A percentile compares a stretch with the other conserved stretches of the same genome.
phyloP scores from a whole-genome alignment of 331 rosid genomes.

The Acacia pycnantha region DNA sequence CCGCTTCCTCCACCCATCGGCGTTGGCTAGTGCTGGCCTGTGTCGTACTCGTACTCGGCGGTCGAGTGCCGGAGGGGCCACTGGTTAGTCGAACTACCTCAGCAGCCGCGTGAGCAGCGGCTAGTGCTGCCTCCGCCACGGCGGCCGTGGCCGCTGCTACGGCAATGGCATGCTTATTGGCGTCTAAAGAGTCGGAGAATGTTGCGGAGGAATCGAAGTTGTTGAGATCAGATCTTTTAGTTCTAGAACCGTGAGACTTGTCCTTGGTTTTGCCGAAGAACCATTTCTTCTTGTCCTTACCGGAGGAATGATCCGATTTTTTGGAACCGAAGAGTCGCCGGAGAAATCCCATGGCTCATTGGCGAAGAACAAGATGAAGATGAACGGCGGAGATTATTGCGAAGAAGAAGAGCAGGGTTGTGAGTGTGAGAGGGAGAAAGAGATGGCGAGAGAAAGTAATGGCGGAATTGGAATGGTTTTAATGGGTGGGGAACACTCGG shows the following conservation, averaged over 20 bases:
- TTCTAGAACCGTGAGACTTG: conserved; percentile 3
- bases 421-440: neutral
- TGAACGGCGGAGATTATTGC: neutral
- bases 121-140: conserved; percentile 75
- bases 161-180: conserved; percentile 76
- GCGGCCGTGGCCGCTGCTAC: conserved; percentile 83
- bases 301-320: conserved; percentile 18
- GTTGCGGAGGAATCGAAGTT: conserved; percentile 18
- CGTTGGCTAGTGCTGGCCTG: conserved; percentile 10
- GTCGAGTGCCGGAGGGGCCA: neutral
- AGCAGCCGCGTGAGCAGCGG: conserved; percentile 80
- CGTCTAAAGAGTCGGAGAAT: conserved; percentile 32
- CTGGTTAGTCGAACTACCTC: conserved; percentile 66
- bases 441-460: neutral
- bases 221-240: neutral
- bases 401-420: neutral
- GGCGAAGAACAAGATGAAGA: neutral
- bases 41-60: neutral
- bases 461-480: neutral
- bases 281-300: conserved; percentile 40
- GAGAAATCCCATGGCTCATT: conserved; percentile 76
- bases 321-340: conserved; percentile 67
- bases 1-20: conserved; percentile 36
- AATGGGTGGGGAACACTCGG: neutral
- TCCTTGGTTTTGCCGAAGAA: conserved; percentile 26